A percentile compares a stretch with the other conserved stretches of the same genome.
phyloP scores from a whole-genome alignment of 495 filamentous ascomycete species.

The Aspergillus baeticus region DNA sequence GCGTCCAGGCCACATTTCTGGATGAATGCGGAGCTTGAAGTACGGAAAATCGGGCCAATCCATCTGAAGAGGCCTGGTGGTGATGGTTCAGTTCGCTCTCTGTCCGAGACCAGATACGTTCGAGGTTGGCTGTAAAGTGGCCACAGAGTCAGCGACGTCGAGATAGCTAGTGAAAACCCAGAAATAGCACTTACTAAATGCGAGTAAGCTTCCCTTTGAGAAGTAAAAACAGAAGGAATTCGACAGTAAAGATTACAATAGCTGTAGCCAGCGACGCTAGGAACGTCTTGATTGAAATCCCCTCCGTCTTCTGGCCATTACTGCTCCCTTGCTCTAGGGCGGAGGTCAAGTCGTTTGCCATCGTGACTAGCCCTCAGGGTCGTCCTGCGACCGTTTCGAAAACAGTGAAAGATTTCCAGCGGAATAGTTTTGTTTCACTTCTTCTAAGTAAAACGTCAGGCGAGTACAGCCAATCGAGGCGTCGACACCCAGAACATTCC shows the following conservation, averaged over 20 bases:
- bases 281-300: slow-evolving; percentile 57
- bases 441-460: background rate
- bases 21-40: slow-evolving; percentile 83
- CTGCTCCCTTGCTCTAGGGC: slow-evolving; percentile 40
- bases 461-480: background rate
- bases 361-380: slow-evolving; percentile 11
- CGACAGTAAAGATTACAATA: slow-evolving; percentile 72
- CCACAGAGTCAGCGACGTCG: background rate
- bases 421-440: background rate
- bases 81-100: slow-evolving; percentile 73
- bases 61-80: slow-evolving; percentile 69
- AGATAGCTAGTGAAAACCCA: background rate
- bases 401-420: background rate
- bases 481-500: background rate
- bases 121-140: slow-evolving; percentile 64
- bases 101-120: slow-evolving; percentile 87
- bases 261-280: slow-evolving; percentile 72
- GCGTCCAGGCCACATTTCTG: slow-evolving; percentile 94
- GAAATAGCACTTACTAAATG: slow-evolving; percentile 67
- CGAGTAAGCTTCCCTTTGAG: slow-evolving; percentile 75
- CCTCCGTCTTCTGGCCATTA: slow-evolving; percentile 44
- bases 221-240: slow-evolving; percentile 73
- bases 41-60: slow-evolving; percentile 69
- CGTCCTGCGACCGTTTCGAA: background rate
- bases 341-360: slow-evolving; percentile 32